Evolutionary conservation across 2,329 filamentous ascomycete genomes (phyloP).

Genomic region (Cercospora brassicicola): DNA sequence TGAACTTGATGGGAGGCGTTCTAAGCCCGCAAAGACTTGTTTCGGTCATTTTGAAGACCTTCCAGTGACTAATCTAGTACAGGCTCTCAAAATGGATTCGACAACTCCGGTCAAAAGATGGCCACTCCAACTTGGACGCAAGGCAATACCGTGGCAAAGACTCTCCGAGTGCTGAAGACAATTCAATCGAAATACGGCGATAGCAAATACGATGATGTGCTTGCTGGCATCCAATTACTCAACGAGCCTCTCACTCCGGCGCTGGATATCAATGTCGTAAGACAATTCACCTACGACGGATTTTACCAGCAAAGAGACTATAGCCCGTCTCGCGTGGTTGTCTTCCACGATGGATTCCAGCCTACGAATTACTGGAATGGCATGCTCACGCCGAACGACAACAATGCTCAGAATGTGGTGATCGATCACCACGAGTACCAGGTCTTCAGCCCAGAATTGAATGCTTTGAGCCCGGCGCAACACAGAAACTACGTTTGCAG

Average conservation of each 20-base stretch:
- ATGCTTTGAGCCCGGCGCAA: conserved; percentile 52
- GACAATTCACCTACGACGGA: conserved; percentile 58
- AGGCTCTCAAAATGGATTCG: conserved; percentile 60
- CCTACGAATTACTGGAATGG: conserved; percentile 60
- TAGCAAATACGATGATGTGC: conserved; percentile 56
- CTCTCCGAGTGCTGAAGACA: conserved; percentile 57
- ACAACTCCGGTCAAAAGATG: conserved; percentile 59
- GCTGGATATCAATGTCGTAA: conserved; percentile 48
- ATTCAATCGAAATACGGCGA: conserved; percentile 60
- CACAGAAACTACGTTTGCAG: conserved; percentile 60
- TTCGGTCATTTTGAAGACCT: neutral
- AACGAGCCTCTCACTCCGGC: conserved; percentile 58
- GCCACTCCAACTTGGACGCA: conserved; percentile 47
- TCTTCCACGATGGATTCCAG: conserved; percentile 61
- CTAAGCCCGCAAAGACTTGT: too few species aligned
- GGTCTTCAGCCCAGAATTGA: conserved; percentile 56
- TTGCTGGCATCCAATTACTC: conserved; percentile 58
- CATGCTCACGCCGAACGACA: conserved; percentile 55
- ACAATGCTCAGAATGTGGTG: conserved; percentile 56
- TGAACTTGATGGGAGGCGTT: too few species aligned
- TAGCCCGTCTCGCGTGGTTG: conserved; percentile 45
- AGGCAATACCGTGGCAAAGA: conserved; percentile 52
- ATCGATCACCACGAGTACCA: conserved; percentile 71
- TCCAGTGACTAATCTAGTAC: neutral
- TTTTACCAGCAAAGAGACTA: conserved; percentile 45